Evolutionary conservation across 208 protist species (phyloP), one percentile per base, ranked within the genome.

Genomic region (Trypanosoma rangeli): DNA sequence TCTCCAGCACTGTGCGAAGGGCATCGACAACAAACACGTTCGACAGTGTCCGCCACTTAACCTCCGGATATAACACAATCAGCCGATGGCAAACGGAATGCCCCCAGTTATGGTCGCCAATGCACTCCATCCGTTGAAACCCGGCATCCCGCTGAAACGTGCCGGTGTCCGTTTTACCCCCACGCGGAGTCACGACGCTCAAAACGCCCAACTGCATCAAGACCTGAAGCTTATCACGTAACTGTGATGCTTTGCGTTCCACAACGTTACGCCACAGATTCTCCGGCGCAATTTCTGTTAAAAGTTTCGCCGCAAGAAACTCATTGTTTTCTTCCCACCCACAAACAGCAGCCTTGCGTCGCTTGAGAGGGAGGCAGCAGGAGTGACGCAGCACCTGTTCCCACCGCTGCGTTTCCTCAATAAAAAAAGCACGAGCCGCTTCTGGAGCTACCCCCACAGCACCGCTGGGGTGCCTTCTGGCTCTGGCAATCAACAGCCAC

Each of bases 81-180:
- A 76, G 42, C 3, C 71, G 56, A 31, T 54, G 64, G 22, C 63
- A 68, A 54, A 71, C 52, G 22, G 63, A 66, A 49, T 70, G 63
- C 4, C 71, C 71, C 71, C 71, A 78, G 39, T 67, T 78, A 42
- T 78, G 73, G 54, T 78, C 73, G 22, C 73, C 73, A 69, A 78
- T 73, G 42, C 65, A 73, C 54, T 78, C 73, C 73, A 73, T 55
- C 0, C 73, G 57, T 49, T 78, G 63, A 59, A 78, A 73, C 10
- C 46, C 58, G 24, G 50, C 54, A 53, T 67, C 59, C 8, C 64
- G 71, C 48, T 64, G 33, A 12, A 61, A 7, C 10, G 2, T 39
- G 15, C 39, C 37, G 24, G 52, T 54, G 5, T 56, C 60, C 44
- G 13, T 28, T 22, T 44, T 33, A 26, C 2, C 37, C 15, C 50